Evolutionary conservation across 768 basidiomycete species (phyloP).

Genomic region (Clitopilus hobsonii): DNA sequence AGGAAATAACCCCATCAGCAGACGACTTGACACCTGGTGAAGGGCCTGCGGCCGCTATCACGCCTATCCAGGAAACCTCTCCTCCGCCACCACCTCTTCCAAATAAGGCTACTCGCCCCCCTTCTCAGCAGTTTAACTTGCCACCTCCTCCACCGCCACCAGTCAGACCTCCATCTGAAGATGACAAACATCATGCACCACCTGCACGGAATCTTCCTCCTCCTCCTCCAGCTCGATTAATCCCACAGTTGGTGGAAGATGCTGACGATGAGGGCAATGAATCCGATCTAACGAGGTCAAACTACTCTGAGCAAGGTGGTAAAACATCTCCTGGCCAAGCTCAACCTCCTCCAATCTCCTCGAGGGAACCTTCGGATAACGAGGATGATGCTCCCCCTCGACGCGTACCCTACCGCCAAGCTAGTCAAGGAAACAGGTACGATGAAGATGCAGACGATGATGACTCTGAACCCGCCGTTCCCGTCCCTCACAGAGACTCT

Average conservation of each 20-base stretch:
- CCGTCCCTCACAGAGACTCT: constrained; percentile 14
- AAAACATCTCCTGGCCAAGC: not conserved
- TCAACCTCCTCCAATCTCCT: not conserved
- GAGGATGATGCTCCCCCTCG: constrained; percentile 12
- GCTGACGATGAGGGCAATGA: constrained; percentile 17
- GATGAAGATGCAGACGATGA: constrained; percentile 13
- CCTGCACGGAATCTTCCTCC: constrained; percentile 9
- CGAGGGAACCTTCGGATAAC: constrained; percentile 4
- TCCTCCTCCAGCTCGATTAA: constrained; percentile 19
- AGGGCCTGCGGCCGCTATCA: constrained; percentile 4
- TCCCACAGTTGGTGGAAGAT: constrained; percentile 21
- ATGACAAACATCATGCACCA: not conserved
- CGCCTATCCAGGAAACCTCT: constrained; percentile 1
- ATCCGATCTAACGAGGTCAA: constrained; percentile 2
- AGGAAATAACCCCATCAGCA: not conserved
- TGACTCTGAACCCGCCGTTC: constrained; percentile 15
- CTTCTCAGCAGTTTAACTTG: not conserved
- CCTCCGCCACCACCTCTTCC: constrained; percentile 13
- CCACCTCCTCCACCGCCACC: constrained; percentile 8
- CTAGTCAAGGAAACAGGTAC: not conserved
- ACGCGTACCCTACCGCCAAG: constrained; percentile 7
- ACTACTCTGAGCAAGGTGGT: not conserved
- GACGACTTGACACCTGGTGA: not conserved
- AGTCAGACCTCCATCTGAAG: not conserved
- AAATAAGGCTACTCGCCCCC: constrained; percentile 10